Conservation (phyloP, 192 early-diverging fungal species). For the Coemansia sp. region DNA sequence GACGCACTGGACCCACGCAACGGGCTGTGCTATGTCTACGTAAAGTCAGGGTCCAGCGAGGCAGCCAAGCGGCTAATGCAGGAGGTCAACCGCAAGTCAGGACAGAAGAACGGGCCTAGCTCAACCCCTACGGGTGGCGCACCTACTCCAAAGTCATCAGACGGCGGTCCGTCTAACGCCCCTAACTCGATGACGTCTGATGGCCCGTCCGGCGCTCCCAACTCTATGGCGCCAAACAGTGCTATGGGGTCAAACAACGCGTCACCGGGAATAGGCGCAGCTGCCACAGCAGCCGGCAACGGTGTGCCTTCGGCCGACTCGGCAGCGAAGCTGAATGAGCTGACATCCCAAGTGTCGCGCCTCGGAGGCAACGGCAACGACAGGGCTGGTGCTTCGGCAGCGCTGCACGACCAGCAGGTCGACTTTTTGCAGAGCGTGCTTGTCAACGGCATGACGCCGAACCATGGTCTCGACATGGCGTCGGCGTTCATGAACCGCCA, state of each 20-base stretch:
- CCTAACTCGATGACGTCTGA: not conserved
- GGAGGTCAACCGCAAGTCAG: conserved; percentile 43
- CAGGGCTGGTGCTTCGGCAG: conserved; percentile 34
- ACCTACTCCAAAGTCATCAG: not conserved
- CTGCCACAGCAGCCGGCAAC: conserved; percentile 34
- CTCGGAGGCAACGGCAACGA: conserved; percentile 29
- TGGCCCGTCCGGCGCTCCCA: not conserved
- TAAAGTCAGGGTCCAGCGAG: conserved; percentile 41
- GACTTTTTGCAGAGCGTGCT: conserved; percentile 48
- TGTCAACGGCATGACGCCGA: conserved; percentile 31
- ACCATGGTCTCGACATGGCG: conserved; percentile 28
- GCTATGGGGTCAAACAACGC: not conserved
- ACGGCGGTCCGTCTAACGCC: conserved; percentile 5
- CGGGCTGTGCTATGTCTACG: conserved; percentile 45
- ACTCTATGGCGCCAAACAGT: not conserved
- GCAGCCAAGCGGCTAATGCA: conserved; percentile 51
- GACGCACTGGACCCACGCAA: conserved; percentile 43
- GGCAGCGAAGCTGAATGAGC: conserved; percentile 39
- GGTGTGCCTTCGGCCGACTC: conserved; percentile 33
- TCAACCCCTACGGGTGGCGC: not conserved
- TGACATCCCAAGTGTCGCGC: conserved; percentile 40
- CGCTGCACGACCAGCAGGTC: conserved; percentile 51
- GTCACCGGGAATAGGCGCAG: conserved; percentile 7
- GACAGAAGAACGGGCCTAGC: conserved; percentile 3
- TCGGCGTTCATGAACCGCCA: conserved; percentile 32